Percentiles rank a stretch among this genome's conserved stretches.
phyloP scores from a whole-genome alignment of 805 yeast species.

The Saccharomycopsis synnaedendra region DNA sequence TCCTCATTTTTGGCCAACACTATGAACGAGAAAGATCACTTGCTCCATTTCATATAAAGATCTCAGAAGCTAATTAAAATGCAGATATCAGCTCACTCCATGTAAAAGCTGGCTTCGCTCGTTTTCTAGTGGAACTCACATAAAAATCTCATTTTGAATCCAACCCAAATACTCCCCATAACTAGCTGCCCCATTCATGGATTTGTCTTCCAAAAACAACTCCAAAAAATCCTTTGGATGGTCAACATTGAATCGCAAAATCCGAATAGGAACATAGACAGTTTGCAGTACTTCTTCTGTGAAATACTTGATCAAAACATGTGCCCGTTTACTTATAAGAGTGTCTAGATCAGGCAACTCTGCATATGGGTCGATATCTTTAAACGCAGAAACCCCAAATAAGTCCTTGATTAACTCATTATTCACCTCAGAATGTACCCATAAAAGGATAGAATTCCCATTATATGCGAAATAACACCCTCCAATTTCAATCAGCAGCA shows the following conservation, averaged over 20 bases:
- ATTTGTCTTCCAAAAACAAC: constrained; percentile 63
- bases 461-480: constrained; percentile 75
- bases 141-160: constrained; percentile 41
- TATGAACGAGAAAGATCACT: too few species aligned
- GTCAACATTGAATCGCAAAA: constrained; percentile 58
- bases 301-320: constrained; percentile 49
- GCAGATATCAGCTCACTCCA: too few species aligned
- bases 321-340: constrained; percentile 54
- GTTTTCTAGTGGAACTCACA: too few species aligned
- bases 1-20: too few species aligned
- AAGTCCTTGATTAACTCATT: constrained; percentile 60
- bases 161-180: constrained; percentile 57
- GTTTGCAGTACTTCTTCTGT: constrained; percentile 26
- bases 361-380: constrained; percentile 22
- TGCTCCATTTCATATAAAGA: too few species aligned
- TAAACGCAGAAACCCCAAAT: constrained; percentile 44
- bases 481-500: constrained; percentile 37
- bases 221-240: constrained; percentile 43
- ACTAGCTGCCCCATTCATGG: constrained; percentile 39
- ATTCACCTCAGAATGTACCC: constrained; percentile 62
- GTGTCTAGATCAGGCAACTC: constrained; percentile 65
- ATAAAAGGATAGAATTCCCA: constrained; percentile 46
- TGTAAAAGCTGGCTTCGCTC: too few species aligned
- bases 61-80: too few species aligned
- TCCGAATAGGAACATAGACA: constrained; percentile 37